Base-by-base conservation (phyloP, 202 grass and related monocot genomes). In the Panicum virgatum region DNA sequence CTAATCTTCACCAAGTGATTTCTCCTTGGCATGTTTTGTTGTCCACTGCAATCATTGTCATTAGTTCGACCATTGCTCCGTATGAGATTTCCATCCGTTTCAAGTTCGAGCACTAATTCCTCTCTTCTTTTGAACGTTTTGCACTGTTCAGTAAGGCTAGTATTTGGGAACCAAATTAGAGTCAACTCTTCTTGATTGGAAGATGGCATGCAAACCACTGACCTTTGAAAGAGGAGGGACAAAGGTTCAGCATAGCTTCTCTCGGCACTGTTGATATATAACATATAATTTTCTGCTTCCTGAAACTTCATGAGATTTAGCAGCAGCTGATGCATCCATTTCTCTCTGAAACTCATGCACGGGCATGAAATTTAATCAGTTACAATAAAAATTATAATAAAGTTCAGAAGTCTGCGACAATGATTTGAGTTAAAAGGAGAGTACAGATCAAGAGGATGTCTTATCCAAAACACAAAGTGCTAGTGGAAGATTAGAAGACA, bases 401-500 rank as follows among this genome's bases (percentile, higher is more conserved):
- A 40, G 29, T 62, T 26, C 23, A 58, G 42, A 34, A 68, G 26
- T 44, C 57, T 2, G 22, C 18, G 57, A 16, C 60, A 63, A 43
- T 30, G 14, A 29, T 77, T 77, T 53, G 44, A 37, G 54, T 29
- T 20, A 5, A 69, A 48, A 29, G 40, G 14, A 69, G 46, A 42
- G 22, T 22, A 69, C 27, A 18, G 53, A 27, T 9, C 63, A 63
- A 68, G 47, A 73, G 9, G 8, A 11, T 2, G 36, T 62, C 68
- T 73, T 61, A 45, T 69, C 62, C 37, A 43, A 68, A 73, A 18
- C 9, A 77, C 37, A 30, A 62, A 3, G 8, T 34, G 40, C 43
- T 39, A 48, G 32, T 32, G 60, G 38, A 73, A 40, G 57, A 76
- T 70, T 32, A 67, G n/a, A 73, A 40, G 36, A 75, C 77, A 47